Evolutionary conservation across 2,329 filamentous ascomycete genomes (phyloP), one percentile per base, ranked within the genome.

Genomic region (Exophiala bonariae): DNA sequence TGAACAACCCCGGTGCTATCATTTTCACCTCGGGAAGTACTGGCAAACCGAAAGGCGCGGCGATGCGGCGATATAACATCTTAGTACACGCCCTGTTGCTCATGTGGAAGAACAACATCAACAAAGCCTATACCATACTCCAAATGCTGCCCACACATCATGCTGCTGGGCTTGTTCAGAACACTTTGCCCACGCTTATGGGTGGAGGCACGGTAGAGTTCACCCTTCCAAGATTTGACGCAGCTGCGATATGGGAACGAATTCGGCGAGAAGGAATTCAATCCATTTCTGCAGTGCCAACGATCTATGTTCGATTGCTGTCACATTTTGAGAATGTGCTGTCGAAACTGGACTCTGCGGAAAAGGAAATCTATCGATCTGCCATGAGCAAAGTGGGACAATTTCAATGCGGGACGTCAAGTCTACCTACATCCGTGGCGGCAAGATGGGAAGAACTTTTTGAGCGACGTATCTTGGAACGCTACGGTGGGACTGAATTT

Each of bases 21-120:
- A 76, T 87, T 6, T 81, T 85, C 52, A 79, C 77, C 0, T 78
- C 77, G 3, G 78, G 79, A 0, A 79, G 78, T 0, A 78, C 79
- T 1, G 76, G 75, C 39, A 74, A 73, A 37, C 78, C 80, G 0
- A 81, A 81, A 49, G 83, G 81, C 1, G 78, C 83, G 10, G 78
- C 83, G 14, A 53, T 40, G 35, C 48, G 56, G 10, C 42, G 56
- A 13, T 40, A 39, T 10, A 42, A 44, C 33, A 28, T 54, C n/a
- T 54, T 61, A 16, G 59, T 54, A 3, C 55, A 40, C 10, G 38
- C 44, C 6, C 17, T 34, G 32, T 14, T 34, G 32, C 32, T 7
- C 5, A 18, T 34, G 6, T 34, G 32, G 32, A 34, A 55, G 2
- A 59, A 64, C 18, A 58, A 56, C 5, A 60, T 65, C 18, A 57